These are phyloP conservation scores for Trifolium fragiferum DNA, from an alignment of 306 rosid genomes.

Conservation along the genomic window DNA sequence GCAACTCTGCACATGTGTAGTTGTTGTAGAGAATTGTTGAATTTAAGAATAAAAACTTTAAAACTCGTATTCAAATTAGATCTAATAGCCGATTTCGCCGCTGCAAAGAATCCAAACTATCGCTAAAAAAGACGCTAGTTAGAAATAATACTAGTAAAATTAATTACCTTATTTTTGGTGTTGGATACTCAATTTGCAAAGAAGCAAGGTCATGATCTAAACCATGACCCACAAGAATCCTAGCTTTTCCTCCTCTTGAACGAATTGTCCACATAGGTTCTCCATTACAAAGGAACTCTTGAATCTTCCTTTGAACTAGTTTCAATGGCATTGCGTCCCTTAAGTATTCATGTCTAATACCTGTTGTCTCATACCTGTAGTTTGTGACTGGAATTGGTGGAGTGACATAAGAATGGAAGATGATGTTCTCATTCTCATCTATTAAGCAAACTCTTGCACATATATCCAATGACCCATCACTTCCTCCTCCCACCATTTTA, in stretches of 20 bases:
- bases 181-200: constrained; percentile 72
- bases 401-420: constrained; percentile 81
- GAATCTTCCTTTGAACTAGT: constrained; percentile 80
- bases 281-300: constrained; percentile 88
- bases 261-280: constrained; percentile 87
- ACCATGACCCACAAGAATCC: constrained; percentile 88
- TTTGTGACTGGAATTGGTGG: constrained; percentile 80
- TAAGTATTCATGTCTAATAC: constrained; percentile 78
- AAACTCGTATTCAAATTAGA: neutral
- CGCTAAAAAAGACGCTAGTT: neutral
- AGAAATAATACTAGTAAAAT: neutral
- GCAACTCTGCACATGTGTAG: neutral
- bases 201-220: constrained; percentile 84
- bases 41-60: neutral
- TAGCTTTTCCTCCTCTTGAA: constrained; percentile 67
- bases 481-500: constrained; percentile 96
- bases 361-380: constrained; percentile 89
- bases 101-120: neutral
- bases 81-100: no score
- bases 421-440: constrained; percentile 78
- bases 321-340: constrained; percentile 83
- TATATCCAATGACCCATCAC: constrained; percentile 82
- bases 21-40: neutral
- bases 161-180: constrained; percentile 66
- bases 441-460: constrained; percentile 87